phyloP scores from a whole-genome alignment of 169 alveolate species.

The Plasmodium inui region DNA sequence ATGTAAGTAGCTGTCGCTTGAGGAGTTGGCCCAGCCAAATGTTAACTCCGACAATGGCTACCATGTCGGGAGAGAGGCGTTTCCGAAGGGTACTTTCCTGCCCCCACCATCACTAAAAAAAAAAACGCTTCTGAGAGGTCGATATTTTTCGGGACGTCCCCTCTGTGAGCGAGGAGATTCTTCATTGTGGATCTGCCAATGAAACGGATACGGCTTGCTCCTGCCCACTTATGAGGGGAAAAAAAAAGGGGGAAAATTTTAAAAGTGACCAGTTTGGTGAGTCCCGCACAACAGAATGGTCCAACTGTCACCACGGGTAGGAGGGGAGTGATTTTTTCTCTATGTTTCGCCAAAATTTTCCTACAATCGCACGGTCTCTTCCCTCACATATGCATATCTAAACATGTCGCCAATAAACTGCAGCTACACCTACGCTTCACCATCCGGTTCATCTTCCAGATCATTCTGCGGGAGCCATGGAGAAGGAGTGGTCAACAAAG shows the following conservation, averaged over 20 bases:
- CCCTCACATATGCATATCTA: not conserved
- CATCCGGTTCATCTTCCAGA: not conserved
- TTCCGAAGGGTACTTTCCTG: not conserved
- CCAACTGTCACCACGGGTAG: not conserved
- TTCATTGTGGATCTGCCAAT: not conserved
- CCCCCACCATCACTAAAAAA: not conserved
- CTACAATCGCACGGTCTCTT: not conserved
- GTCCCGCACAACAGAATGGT: not conserved
- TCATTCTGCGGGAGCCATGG: not conserved
- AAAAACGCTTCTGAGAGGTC: not conserved
- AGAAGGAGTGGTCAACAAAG: not conserved
- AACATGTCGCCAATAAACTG: not conserved
- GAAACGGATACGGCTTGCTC: not conserved
- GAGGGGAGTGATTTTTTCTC: not conserved
- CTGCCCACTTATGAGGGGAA: not conserved
- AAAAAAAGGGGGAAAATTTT: not conserved
- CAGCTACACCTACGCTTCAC: not conserved
- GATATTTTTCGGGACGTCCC: not conserved
- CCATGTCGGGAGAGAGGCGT: not conserved
- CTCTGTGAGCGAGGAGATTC: not conserved
- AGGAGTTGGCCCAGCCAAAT: not conserved
- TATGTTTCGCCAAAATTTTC: not conserved
- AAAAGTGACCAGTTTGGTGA: not conserved
- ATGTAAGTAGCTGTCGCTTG: not conserved
- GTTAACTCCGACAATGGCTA: not conserved